Base-by-base conservation (phyloP, 768 basidiomycete genomes). In the Phaeolepiota aurea region DNA sequence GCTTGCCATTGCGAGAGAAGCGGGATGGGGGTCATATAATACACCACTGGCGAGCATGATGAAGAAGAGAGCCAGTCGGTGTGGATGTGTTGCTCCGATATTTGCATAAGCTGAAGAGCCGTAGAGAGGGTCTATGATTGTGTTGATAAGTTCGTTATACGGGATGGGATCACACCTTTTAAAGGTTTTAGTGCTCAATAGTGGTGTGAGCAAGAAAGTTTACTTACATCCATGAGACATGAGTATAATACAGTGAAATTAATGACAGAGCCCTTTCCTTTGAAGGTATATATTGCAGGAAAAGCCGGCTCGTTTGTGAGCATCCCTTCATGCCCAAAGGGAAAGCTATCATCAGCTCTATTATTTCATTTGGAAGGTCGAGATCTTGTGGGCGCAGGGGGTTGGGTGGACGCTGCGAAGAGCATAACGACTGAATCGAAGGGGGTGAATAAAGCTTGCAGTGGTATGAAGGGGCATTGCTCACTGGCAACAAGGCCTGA, bases 41-140 rank as follows among this genome's bases (percentile, higher is more conserved):
- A 60, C 50, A 4, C 76, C 77, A 23, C 65, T 63, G 3, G 71
- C 68, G 3, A 79, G 50, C 22, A 76, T 41, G 42, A 69, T 64
- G 52, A 76, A 77, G 54, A 79, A 70, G 14, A 75, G 63, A 13
- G 76, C 62, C 22, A 79, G 62, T 21, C 61, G 55, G 41, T 77
- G 71, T 1, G 72, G 60, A 38, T 74, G 68, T 15, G 72, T 40
- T 12, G 36, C 37, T 30, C 68, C 57, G 14, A 68, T 45, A 34
- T 50, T 57, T 5, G 56, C 50, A 30, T 52, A 52, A 12, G 55
- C 58, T 13, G 58, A 49, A 15, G 49, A 40, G 18, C 58, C 61
- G 44, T 74, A 76, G n/a, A 77, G 61, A 11, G 62, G 62, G 13
- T 63, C 53, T 21, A 74, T 32, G 16, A 75, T 58, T 5, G 54